Percentiles rank a stretch among this genome's conserved stretches.
These are phyloP conservation scores for Gentiana straminea DNA, from an alignment of 257 asterid genomes.

Conservation along the genomic window DNA sequence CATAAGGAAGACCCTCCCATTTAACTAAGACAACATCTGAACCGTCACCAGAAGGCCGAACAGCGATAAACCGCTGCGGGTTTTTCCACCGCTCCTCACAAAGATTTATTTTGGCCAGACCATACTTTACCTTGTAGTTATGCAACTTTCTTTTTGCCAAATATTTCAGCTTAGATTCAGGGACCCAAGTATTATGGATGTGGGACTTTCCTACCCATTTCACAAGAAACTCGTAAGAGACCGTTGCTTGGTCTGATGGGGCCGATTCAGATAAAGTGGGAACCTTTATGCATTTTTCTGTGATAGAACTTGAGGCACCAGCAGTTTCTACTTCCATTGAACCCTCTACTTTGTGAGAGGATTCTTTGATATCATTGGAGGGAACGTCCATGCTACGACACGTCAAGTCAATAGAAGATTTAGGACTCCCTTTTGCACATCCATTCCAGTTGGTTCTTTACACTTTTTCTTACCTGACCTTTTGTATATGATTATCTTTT, in stretches of 20 bases:
- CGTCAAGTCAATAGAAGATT: slow-evolving; percentile 27
- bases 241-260: slow-evolving; percentile 19
- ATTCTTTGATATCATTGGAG: slow-evolving; percentile 18
- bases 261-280: slow-evolving; percentile 23
- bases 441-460: slow-evolving; percentile 30
- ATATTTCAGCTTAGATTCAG: slow-evolving; percentile 74
- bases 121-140: slow-evolving; percentile 83
- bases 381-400: slow-evolving; percentile 13
- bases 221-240: slow-evolving; percentile 67
- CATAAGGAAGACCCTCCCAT: slow-evolving; percentile 86
- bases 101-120: slow-evolving; percentile 59
- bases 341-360: slow-evolving; percentile 33
- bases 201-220: slow-evolving; percentile 97
- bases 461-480: slow-evolving; percentile 47
- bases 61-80: slow-evolving; percentile 78
- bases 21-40: slow-evolving; percentile 63
- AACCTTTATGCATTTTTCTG: slow-evolving; percentile 30
- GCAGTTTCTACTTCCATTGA: slow-evolving; percentile 25
- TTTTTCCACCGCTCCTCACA: slow-evolving; percentile 85
- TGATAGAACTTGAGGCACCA: slow-evolving; percentile 13
- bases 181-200: slow-evolving; percentile 74
- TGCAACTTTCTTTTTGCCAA: slow-evolving; percentile 81
- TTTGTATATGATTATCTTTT: slow-evolving; percentile 50
- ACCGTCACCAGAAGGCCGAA: slow-evolving; percentile 52
- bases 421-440: slow-evolving; percentile 19